phyloP scores from a whole-genome alignment of 2,329 filamentous ascomycete genomes.

The Paecilomyces sp. region DNA sequence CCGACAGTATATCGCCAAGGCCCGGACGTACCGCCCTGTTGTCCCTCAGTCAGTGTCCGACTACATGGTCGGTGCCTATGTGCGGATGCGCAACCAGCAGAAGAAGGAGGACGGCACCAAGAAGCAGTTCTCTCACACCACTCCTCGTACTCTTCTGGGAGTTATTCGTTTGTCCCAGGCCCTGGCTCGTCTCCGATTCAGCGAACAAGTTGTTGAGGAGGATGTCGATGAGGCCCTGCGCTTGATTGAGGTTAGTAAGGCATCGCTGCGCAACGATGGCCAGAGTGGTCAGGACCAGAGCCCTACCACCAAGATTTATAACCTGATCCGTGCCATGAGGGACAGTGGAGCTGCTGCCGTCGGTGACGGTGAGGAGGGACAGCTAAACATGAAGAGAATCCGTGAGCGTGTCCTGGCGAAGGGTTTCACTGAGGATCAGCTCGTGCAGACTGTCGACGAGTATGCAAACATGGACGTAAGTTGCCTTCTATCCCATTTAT shows the following conservation, averaged over 20 bases:
- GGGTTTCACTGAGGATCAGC: conserved; percentile 93
- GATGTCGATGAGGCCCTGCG: conserved; percentile 94
- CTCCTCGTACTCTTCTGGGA: conserved; percentile 85
- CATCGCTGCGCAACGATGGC: conserved; percentile 71
- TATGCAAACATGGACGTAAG: conserved; percentile 86
- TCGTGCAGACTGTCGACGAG: conserved; percentile 77
- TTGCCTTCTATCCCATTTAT: conserved; percentile 20
- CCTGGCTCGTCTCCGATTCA: conserved; percentile 84
- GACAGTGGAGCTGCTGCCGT: conserved; percentile 76
- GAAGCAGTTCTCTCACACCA: conserved; percentile 90
- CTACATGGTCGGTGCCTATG: conserved; percentile 96
- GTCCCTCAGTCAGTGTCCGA: conserved; percentile 82
- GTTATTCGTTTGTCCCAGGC: conserved; percentile 91
- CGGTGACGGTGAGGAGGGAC: conserved; percentile 63
- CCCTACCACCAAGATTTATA: conserved; percentile 85
- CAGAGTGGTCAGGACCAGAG: conserved; percentile 61
- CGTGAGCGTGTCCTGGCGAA: conserved; percentile 89
- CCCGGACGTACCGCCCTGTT: conserved; percentile 77
- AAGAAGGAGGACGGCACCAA: conserved; percentile 85
- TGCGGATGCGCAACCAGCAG: conserved; percentile 86
- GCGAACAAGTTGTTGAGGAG: conserved; percentile 73
- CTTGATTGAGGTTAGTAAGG: conserved; percentile 87
- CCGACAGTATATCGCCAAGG: conserved; percentile 89
- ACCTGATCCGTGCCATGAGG: conserved; percentile 80
- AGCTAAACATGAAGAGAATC: conserved; percentile 81